These are phyloP conservation scores for Bruguiera gymnorhiza DNA, from an alignment of 345 rosid species.

Conservation along the genomic window DNA sequence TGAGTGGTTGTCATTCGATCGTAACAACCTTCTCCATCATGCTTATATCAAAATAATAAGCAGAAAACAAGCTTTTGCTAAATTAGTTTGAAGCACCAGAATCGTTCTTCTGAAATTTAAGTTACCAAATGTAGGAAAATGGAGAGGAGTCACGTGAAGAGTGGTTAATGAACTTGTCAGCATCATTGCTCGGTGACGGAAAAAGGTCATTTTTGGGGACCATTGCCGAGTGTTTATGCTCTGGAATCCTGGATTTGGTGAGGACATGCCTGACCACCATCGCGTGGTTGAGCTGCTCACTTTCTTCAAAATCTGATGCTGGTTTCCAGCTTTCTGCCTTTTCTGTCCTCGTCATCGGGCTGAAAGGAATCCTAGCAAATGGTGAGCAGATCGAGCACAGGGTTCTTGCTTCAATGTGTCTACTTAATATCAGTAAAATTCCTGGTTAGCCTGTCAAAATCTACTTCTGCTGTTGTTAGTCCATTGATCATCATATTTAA, in stretches of 20 bases:
- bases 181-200: constrained; percentile 36
- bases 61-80: no score
- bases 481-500: no score
- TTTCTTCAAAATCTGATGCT: constrained; percentile 32
- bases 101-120: neutral
- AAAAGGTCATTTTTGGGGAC: constrained; percentile 37
- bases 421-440: constrained; percentile 47
- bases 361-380: constrained; percentile 40
- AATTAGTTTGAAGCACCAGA: neutral
- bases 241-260: constrained; percentile 35
- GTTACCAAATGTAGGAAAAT: constrained; percentile 31
- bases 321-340: constrained; percentile 39
- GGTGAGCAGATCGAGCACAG: constrained; percentile 36
- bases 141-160: constrained; percentile 33
- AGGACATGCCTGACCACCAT: constrained; percentile 35
- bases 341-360: constrained; percentile 37
- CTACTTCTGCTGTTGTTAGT: neutral
- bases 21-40: no score
- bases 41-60: no score
- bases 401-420: constrained; percentile 52
- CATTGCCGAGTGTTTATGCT: constrained; percentile 41
- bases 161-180: constrained; percentile 43
- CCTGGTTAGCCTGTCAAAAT: constrained; percentile 33
- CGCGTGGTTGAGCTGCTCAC: constrained; percentile 50
- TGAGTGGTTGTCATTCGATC: no score